A percentile compares a stretch with the other conserved stretches of the same genome.
phyloP scores from a whole-genome alignment of 169 alveolate genomes.

The Plasmodium falciparum region DNA sequence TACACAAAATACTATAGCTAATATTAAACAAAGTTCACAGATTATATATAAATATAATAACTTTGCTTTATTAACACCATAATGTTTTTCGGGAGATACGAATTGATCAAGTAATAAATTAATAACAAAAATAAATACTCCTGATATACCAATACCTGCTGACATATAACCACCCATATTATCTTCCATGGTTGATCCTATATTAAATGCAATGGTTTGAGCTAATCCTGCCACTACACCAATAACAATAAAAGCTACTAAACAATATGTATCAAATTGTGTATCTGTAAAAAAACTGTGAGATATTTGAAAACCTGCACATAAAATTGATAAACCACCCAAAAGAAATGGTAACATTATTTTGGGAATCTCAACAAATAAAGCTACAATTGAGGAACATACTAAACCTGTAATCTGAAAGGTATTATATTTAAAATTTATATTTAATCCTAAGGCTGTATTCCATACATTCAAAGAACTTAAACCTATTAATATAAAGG shows the following conservation, averaged over 20 bases:
- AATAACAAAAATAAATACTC: conserved; percentile 43
- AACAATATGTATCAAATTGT: conserved; percentile 37
- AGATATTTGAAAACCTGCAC: conserved; percentile 66
- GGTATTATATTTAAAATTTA: conserved; percentile 44
- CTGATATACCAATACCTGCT: conserved; percentile 72
- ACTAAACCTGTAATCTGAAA: conserved; percentile 69
- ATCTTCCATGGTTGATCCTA: conserved; percentile 51
- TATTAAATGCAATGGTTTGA: conserved; percentile 66
- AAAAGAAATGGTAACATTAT: conserved; percentile 26
- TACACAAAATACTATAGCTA: conserved; percentile 40
- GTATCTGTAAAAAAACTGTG: conserved; percentile 6
- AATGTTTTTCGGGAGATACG: conserved; percentile 10
- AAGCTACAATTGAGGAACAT: conserved; percentile 38
- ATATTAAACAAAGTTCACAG: conserved; percentile 33
- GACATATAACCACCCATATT: conserved; percentile 71
- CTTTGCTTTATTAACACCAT: conserved; percentile 19
- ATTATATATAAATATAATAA: conserved; percentile 21
- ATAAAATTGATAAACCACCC: conserved; percentile 24
- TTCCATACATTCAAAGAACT: conserved; percentile 75
- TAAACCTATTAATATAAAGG: conserved; percentile 54
- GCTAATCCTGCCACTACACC: conserved; percentile 62
- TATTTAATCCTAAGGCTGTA: conserved; percentile 57
- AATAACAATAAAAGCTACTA: conserved; percentile 35
- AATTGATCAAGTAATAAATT: conserved; percentile 49
- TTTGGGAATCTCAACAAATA: conserved; percentile 38